phyloP scores from a whole-genome alignment of 2,329 filamentous ascomycete genomes.

The Metarhizium humberi region DNA sequence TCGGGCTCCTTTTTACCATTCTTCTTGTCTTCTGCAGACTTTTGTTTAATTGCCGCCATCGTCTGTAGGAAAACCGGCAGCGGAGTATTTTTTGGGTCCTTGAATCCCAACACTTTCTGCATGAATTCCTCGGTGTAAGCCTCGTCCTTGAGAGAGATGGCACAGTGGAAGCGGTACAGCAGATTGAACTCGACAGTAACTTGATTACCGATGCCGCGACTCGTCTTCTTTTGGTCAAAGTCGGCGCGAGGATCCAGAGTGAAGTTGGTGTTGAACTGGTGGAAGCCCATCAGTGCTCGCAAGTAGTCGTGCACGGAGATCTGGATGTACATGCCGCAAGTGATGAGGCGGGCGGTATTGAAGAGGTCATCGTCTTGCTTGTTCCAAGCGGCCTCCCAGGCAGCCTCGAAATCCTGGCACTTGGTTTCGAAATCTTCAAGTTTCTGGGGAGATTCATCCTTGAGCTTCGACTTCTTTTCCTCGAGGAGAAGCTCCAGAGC shows the following conservation, averaged over 20 bases:
- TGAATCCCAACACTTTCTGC: neutral
- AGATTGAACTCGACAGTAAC: conserved; percentile 26
- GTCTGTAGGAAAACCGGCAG: too few species aligned
- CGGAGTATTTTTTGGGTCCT: neutral
- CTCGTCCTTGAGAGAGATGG: conserved; percentile 21
- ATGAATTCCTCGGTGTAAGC: conserved; percentile 18
- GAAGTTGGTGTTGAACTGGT: conserved; percentile 48
- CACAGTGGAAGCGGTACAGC: conserved; percentile 24
- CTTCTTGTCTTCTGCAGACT: too few species aligned
- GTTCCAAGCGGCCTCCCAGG: too few species aligned
- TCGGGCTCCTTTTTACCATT: too few species aligned
- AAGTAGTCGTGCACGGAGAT: conserved; percentile 31
- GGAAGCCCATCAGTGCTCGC: conserved; percentile 30
- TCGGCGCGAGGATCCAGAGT: conserved; percentile 30
- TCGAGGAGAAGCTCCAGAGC: too few species aligned
- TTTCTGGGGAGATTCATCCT: too few species aligned
- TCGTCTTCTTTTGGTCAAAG: conserved; percentile 15
- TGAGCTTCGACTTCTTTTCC: too few species aligned
- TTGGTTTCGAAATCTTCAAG: too few species aligned
- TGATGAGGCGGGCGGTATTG: conserved; percentile 32
- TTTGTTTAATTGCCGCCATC: too few species aligned
- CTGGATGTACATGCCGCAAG: conserved; percentile 48
- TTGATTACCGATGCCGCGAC: conserved; percentile 23
- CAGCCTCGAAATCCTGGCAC: too few species aligned
- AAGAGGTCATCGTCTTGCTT: conserved; percentile 27